Evolutionary conservation across 2,329 filamentous ascomycete species (phyloP).

Genomic region (Colletotrichum sansevieriae): DNA sequence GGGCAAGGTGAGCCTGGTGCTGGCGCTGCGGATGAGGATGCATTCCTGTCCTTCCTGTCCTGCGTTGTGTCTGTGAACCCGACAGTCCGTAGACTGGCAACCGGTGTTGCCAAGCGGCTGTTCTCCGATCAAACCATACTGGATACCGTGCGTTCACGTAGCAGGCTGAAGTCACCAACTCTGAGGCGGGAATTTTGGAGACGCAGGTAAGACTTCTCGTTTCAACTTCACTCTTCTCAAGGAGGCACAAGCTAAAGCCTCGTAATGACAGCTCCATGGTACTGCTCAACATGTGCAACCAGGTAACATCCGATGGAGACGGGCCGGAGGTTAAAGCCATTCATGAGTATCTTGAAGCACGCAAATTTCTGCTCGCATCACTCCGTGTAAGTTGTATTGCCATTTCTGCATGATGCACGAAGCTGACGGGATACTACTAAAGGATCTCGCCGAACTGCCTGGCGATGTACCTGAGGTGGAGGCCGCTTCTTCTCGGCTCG

Average conservation of each 20-base stretch:
- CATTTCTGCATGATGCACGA: not conserved
- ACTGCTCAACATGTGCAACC: slow-evolving; percentile 64
- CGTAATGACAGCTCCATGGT: slow-evolving; percentile 56
- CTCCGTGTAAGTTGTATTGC: slow-evolving; percentile 56
- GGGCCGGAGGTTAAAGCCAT: slow-evolving; percentile 61
- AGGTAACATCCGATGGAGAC: slow-evolving; percentile 58
- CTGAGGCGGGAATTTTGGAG: slow-evolving; percentile 65
- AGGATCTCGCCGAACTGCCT: slow-evolving; percentile 68
- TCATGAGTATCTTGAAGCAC: slow-evolving; percentile 68
- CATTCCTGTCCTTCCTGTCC: slow-evolving; percentile 65
- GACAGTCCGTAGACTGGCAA: slow-evolving; percentile 62
- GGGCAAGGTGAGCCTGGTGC: slow-evolving; percentile 10
- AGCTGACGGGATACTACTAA: not conserved
- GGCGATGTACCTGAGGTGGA: slow-evolving; percentile 68
- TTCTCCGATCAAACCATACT: slow-evolving; percentile 56
- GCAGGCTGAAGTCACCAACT: slow-evolving; percentile 52
- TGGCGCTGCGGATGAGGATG: slow-evolving; percentile 49
- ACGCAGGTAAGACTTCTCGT: slow-evolving; percentile 56
- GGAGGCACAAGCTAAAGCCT: not conserved
- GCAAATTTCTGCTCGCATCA: slow-evolving; percentile 64
- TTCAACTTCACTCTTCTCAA: not conserved
- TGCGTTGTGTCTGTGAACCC: slow-evolving; percentile 67
- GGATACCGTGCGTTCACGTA: slow-evolving; percentile 52
- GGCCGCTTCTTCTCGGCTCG: slow-evolving; percentile 66
- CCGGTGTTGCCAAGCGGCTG: slow-evolving; percentile 62